Percentiles rank a stretch among this genome's conserved stretches.
These are phyloP conservation scores for Calocybe indica DNA, from an alignment of 768 basidiomycete genomes.

Conservation along the genomic window DNA sequence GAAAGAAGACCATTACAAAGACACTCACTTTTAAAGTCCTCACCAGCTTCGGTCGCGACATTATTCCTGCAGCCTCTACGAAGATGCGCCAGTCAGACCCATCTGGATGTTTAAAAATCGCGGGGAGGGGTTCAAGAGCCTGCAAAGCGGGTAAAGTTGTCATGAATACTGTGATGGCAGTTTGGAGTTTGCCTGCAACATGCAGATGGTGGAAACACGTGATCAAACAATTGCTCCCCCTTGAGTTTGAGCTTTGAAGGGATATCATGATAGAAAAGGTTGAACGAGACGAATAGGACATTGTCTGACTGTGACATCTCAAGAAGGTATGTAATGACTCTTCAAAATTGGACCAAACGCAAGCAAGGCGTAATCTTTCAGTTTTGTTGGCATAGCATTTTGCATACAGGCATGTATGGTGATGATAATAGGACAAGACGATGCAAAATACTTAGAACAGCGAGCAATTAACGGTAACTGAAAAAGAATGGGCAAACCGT, in stretches of 20 bases:
- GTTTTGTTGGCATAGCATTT: constrained; percentile 6
- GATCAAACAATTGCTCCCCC: no score
- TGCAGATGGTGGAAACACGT: no score
- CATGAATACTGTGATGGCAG: no score
- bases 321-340: no score
- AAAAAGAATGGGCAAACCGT: constrained; percentile 6
- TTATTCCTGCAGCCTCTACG: constrained; percentile 50
- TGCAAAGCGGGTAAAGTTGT: not conserved
- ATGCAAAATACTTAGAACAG: constrained; percentile 30
- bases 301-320: no score
- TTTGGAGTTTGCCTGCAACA: no score
- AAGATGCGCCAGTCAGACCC: constrained; percentile 44
- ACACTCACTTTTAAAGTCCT: constrained; percentile 39
- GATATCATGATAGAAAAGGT: no score
- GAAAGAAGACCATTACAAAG: not conserved
- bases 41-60: constrained; percentile 43
- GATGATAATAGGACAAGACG: constrained; percentile 38
- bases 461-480: constrained; percentile 72
- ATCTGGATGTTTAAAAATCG: constrained; percentile 32
- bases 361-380: not conserved
- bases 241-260: no score
- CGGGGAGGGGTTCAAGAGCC: constrained; percentile 6
- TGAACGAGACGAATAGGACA: no score
- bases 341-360: no score
- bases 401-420: constrained; percentile 30